Base-by-base conservation (phyloP, 1,139 yeast species). In the Ashbya aceris region DNA sequence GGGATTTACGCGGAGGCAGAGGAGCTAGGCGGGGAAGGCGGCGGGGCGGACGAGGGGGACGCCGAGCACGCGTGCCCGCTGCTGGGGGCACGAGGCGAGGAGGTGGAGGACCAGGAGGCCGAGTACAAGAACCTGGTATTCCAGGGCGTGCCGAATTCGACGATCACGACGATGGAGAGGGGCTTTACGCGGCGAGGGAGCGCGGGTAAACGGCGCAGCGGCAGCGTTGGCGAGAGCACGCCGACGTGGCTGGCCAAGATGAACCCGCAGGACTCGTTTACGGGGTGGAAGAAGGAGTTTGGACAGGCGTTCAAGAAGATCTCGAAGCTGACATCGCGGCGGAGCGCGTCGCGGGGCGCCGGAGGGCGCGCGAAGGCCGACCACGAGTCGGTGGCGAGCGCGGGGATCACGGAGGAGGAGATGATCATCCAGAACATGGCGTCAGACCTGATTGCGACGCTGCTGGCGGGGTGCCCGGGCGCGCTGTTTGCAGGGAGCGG, bases 401-500 rank as follows among this genome's bases (percentile, higher is more conserved):
- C 43, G 11, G 37, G 28, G 9, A 34, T 41, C 13, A 43, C 45
- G 20, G 55, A 52, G 11, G 45, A 44, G 20, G 56, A 57, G 32
- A 17, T 38, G 32, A 49, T 47, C 37, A 59, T 61, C 1, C 56
- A 65, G 44, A 55, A 69, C 45, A 69, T 84, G 49, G 86, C 93
- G 0, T 75, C 79, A 9, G 76, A 71, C 43, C 67, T 86, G 43
- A 67, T 87, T 4, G 74, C 76, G 13, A 75, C 85, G 36, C 67
- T 87, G 46, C 54, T 76, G 1, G 69, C 85, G 7, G 95, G 85
- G n/a, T 71, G 82, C 4, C 94, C 96, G 0, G 83, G 91, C 4
- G 82, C 86, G 0, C 67, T 84, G 45, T 70, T 87, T 42, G 69
- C 87, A 11, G 89, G 93, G 1, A 77, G 94, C 1, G 74, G 81